Evolutionary conservation across 371 early-diverging fungal genomes (phyloP), one percentile per base, ranked within the genome.

Genomic region (Nematocida homosporus): DNA sequence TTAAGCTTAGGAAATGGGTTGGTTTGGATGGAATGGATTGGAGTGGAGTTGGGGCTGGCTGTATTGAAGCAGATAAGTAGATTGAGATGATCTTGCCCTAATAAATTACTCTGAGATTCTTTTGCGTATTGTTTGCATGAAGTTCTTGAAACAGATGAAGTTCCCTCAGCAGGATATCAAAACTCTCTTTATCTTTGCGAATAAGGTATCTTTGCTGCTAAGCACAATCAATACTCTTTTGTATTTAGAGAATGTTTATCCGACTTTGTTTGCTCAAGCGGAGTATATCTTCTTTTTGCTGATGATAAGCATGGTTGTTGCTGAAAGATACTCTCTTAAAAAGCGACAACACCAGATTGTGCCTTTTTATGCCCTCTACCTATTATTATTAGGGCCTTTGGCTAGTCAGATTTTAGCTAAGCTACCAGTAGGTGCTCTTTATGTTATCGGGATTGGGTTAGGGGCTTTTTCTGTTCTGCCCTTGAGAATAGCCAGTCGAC

Each of bases 131-230:
- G n/a, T n/a, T n/a, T n/a, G n/a, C n/a, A n/a, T n/a, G n/a, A n/a
- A n/a, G n/a, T n/a, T n/a, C n/a, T n/a, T n/a, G n/a, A n/a, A n/a
- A n/a, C n/a, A n/a, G 44, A 44, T 44, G 44, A 13, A 44, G 20
- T 13, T 44, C 13, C 44, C 44, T 20, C 44, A 34, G 23, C 13
- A 34, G 20, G 34, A 29, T 53, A 8, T 13, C 23, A 53, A 10
- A 10, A 10, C 6, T 53, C 6, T 53, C 20, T 29, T 53, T 10
- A 34, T 53, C 8, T 29, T 57, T 6, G 6, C 29, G 5, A 72
- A 72, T 55, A 56, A 52, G 25, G 34, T 72, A 13, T 72, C 75
- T 50, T 35, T 72, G 13, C 2, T 29, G 0, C 20, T 61, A 1
- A 8, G 20, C 20, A 29, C 23, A 13, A 10, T 51, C 6, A 27